Evolutionary conservation across 2,329 filamentous ascomycete genomes (phyloP).

Genomic region (Aspergillus awamori): DNA sequence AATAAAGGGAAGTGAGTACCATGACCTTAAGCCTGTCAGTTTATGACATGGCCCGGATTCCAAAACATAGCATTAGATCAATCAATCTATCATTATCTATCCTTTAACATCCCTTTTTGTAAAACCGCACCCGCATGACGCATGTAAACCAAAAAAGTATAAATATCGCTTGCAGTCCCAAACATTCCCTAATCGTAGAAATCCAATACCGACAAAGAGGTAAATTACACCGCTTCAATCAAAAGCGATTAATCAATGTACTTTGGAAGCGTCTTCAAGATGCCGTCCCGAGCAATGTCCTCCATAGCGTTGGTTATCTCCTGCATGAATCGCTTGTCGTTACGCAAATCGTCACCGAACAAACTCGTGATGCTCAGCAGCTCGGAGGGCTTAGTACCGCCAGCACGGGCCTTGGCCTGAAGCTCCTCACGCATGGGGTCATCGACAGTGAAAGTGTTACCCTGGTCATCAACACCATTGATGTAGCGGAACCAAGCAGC

Average conservation of each 20-base stretch:
- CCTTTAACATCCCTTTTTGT: not conserved
- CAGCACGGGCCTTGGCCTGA: slow-evolving; percentile 49
- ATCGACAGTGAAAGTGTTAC: slow-evolving; percentile 45
- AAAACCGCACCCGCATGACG: not conserved
- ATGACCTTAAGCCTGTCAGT: too few relatives aligned
- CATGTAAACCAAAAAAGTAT: not conserved
- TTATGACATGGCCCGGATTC: too few relatives aligned
- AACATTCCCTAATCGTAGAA: not conserved
- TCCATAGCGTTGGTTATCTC: slow-evolving; percentile 54
- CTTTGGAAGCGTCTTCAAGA: slow-evolving; percentile 55
- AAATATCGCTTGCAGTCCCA: not conserved
- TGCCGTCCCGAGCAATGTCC: slow-evolving; percentile 51
- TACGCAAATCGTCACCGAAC: slow-evolving; percentile 57
- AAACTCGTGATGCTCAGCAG: slow-evolving; percentile 53
- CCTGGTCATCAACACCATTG: slow-evolving; percentile 54
- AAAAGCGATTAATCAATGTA: slow-evolving; percentile 43
- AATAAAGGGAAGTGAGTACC: too few relatives aligned
- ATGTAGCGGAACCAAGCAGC: slow-evolving; percentile 58
- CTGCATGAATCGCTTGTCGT: slow-evolving; percentile 52
- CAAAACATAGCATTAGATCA: not conserved
- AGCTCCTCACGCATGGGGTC: slow-evolving; percentile 56
- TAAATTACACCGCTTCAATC: not conserved
- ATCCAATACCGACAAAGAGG: not conserved
- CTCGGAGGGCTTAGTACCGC: slow-evolving; percentile 46
- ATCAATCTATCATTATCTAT: slow-evolving; percentile 3